These are phyloP conservation scores for cucumber (Cucumis sativus) DNA, from an alignment of 306 rosid species.

Conservation along the genomic window DNA sequence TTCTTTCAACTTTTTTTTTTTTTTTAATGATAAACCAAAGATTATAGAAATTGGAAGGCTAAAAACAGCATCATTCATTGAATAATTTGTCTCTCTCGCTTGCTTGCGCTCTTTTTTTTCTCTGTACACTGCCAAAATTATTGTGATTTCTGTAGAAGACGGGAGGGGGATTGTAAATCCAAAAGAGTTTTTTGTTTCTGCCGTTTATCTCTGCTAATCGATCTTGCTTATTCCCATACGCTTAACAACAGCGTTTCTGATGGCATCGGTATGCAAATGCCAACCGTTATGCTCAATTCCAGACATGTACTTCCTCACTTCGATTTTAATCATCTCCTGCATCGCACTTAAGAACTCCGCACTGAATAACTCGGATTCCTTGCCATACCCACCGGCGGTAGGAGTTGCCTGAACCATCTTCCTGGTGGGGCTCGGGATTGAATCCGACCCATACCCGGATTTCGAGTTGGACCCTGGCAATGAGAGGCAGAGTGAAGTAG, in stretches of 20 bases:
- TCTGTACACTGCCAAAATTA: constrained; percentile 10
- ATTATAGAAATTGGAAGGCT: background rate
- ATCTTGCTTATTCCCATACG: constrained; percentile 50
- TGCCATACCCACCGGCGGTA: background rate
- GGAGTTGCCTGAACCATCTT: background rate
- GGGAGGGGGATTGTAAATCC: background rate
- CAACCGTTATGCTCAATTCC: constrained; percentile 49
- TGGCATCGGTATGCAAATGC: constrained; percentile 39
- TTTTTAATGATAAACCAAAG: background rate
- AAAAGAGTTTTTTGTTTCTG: background rate
- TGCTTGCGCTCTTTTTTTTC: background rate
- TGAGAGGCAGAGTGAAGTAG: constrained; percentile 53
- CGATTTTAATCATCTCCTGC: constrained; percentile 76
- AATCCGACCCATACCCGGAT: constrained; percentile 4
- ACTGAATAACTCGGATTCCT: constrained; percentile 26
- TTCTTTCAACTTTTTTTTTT: too few relatives aligned
- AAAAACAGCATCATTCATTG: background rate
- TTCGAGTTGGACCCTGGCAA: constrained; percentile 45
- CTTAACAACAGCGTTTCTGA: constrained; percentile 46
- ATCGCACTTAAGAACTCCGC: constrained; percentile 49
- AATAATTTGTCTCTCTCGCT: background rate
- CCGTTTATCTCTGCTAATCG: constrained; percentile 17
- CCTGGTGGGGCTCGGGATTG: background rate
- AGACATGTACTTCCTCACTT: constrained; percentile 67
- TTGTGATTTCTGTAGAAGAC: background rate